Base-by-base conservation (phyloP, 2,329 filamentous ascomycete species). In the Thelonectria olida region DNA sequence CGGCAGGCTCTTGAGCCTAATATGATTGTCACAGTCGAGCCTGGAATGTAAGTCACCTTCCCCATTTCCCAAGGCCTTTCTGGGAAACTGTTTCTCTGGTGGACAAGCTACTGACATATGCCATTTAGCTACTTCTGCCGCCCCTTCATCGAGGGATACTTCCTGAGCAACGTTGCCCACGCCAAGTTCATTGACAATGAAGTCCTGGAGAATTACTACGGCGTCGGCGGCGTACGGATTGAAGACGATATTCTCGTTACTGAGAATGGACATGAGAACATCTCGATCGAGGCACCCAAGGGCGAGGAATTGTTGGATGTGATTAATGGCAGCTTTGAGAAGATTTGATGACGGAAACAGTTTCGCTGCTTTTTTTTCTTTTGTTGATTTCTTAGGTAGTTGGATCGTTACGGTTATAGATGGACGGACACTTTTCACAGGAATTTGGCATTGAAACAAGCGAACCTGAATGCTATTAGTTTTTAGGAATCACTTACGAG, bases 241-340 rank as follows among this genome's bases (percentile, higher is more conserved):
- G 96, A 99, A 79, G 93, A 98, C 73, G 92, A 95, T 75, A 85
- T 98, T 38, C 82, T 96, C 20, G 88, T 98, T 48, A 96, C 91
- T 1, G 83, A 90, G 62, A 81, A 86, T 22, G 93, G 94, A 0
- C 88, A 88, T 70, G 93, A 97, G 78, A 96, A 97, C 73, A 73
- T 98, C 74, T 96, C 93, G 2, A 84, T 85, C 2, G 67, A 65
- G 17, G 91, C 91, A 27, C 91, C 92, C 1, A 97, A 96, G 80
- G 87, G 88, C 2, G 83, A 90, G 53, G 89, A 92, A 72, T 79
- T 93, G 69, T 79, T 93, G 73, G 82, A 83, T 63, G 81, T 91
- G 49, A 85, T 90, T 52, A 85, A 84, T 54, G 76, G 76, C 7
- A 71, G 63, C 54, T 70, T 71, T 58, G 64, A 72, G 63, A 70